Evolutionary conservation across 106 monocot species (phyloP), one percentile per base, ranked within the genome.

Genomic region (Alisma plantagoaquatica): DNA sequence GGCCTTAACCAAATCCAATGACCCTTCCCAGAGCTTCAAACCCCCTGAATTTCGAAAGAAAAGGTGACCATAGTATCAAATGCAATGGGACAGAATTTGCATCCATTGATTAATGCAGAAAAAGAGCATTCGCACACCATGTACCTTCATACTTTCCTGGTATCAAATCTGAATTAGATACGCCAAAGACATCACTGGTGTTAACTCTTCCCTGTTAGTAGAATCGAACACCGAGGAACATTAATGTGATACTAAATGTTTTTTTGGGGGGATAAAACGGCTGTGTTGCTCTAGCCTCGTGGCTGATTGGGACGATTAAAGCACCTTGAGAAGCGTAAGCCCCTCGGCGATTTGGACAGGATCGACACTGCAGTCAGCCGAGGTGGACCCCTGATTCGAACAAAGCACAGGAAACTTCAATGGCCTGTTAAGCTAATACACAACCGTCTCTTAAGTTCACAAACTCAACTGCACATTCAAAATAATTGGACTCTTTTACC

Each of bases 121-220:
- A n/a, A n/a, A n/a, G n/a, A n/a, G n/a, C n/a, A n/a, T n/a, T n/a
- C n/a, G n/a, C 2, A 43, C 17, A 52, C 1, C 19, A 12, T 31
- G 6, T 49, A 87, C 93, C 87, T 88, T 98, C 98, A 54, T 90
- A 98, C 28, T 82, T 90, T 26, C 98, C 85, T 0, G 98, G 79
- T 22, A 90, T 67, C 59, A 98, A 64, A 64, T 98, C 98, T 1
- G 98, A 90, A 52, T 99, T 77, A 10, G 69, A 68, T 29, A 86
- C 67, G 2, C 86, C 84, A 64, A 90, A 99, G 14, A 99, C 90
- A 74, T 99, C 98, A 44, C 56, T 74, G 6, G 90, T 83, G 54
- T 56, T 99, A 21, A 72, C 85, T 77, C 90, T 85, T 6, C 98
- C 98, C 98, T 89, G 44, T 31, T n/a, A 31, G 43, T 54, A 41